phyloP scores from a whole-genome alignment of 2,329 filamentous ascomycete species.

The Huntiella abstrusa region DNA sequence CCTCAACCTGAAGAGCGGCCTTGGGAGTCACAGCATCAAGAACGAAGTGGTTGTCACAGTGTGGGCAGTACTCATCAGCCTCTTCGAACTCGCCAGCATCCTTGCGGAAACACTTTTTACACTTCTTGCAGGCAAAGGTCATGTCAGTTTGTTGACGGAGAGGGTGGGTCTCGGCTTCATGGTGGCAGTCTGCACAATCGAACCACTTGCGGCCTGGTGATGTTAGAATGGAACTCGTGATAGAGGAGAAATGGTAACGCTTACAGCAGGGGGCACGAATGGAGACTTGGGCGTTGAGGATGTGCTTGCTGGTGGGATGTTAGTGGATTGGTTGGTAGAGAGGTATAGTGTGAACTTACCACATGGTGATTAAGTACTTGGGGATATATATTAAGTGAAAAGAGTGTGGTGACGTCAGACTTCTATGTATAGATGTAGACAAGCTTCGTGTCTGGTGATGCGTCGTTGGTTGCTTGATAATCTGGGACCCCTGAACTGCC shows the following conservation, averaged over 20 bases:
- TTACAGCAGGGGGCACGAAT: slow-evolving; percentile 92
- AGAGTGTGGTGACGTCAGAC: background rate
- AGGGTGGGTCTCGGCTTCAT: slow-evolving; percentile 57
- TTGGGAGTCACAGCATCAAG: slow-evolving; percentile 75
- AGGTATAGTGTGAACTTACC: slow-evolving; percentile 16
- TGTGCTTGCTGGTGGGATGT: slow-evolving; percentile 55
- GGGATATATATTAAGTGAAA: background rate
- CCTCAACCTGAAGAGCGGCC: slow-evolving; percentile 68
- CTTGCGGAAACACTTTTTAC: slow-evolving; percentile 94
- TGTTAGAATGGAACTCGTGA: background rate
- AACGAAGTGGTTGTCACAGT: slow-evolving; percentile 97
- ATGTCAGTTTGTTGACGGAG: slow-evolving; percentile 69
- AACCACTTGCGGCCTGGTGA: slow-evolving; percentile 80
- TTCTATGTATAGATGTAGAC: too few relatives aligned
- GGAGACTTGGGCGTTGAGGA: slow-evolving; percentile 92
- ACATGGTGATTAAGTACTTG: slow-evolving; percentile 17
- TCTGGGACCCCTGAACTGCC: too few relatives aligned
- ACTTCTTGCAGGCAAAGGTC: slow-evolving; percentile 96
- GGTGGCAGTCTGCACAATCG: slow-evolving; percentile 90
- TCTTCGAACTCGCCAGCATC: slow-evolving; percentile 86
- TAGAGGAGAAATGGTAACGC: slow-evolving; percentile 16
- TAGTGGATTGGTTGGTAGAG: slow-evolving; percentile 10
- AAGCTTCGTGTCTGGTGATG: too few relatives aligned
- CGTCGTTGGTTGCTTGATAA: too few relatives aligned
- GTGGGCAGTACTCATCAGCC: slow-evolving; percentile 93